A percentile compares a stretch with the other conserved stretches of the same genome.
Conservation (phyloP, 768 basidiomycete species). For the Auricularia cornea region DNA sequence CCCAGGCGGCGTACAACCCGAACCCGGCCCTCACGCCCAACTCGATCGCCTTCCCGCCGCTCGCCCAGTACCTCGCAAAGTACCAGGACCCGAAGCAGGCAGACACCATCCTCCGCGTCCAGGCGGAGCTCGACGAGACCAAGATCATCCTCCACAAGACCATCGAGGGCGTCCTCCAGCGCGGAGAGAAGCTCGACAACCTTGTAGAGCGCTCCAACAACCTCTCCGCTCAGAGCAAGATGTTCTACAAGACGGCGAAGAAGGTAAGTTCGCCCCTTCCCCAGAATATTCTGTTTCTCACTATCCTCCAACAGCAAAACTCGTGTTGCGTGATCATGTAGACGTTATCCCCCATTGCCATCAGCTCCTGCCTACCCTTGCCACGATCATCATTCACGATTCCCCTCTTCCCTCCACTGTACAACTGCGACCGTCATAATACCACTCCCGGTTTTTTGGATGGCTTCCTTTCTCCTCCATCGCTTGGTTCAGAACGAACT, state of each 20-base stretch:
- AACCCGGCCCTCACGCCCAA: conserved; percentile 35
- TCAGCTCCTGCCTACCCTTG: too few relatives aligned
- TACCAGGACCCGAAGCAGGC: conserved; percentile 97
- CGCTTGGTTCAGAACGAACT: too few relatives aligned
- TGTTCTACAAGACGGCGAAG: conserved; percentile 99
- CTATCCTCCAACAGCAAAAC: conserved; percentile 62
- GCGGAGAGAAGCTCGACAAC: conserved; percentile 95
- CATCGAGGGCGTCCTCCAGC: conserved; percentile 91
- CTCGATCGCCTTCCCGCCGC: conserved; percentile 68
- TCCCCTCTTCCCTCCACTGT: too few relatives aligned
- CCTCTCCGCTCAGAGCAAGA: conserved; percentile 84
- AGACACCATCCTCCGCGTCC: conserved; percentile 96
- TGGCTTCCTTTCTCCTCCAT: too few relatives aligned
- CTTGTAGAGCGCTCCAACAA: conserved; percentile 89
- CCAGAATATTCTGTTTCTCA: background rate
- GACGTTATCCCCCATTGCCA: too few relatives aligned
- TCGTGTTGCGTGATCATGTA: conserved; percentile 69
- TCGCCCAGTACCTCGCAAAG: conserved; percentile 71
- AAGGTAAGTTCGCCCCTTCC: conserved; percentile 49
- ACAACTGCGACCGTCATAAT: too few relatives aligned
- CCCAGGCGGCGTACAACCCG: conserved; percentile 50
- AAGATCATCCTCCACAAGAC: conserved; percentile 99
- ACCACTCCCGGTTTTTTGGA: too few relatives aligned
- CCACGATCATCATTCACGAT: too few relatives aligned
- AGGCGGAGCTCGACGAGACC: conserved; percentile 96